Percentiles rank a stretch among this genome's conserved stretches.
These are phyloP conservation scores for Pseudomicrostroma phylloplanum DNA, from an alignment of 1,284 basidiomycete genomes.

Conservation along the genomic window DNA sequence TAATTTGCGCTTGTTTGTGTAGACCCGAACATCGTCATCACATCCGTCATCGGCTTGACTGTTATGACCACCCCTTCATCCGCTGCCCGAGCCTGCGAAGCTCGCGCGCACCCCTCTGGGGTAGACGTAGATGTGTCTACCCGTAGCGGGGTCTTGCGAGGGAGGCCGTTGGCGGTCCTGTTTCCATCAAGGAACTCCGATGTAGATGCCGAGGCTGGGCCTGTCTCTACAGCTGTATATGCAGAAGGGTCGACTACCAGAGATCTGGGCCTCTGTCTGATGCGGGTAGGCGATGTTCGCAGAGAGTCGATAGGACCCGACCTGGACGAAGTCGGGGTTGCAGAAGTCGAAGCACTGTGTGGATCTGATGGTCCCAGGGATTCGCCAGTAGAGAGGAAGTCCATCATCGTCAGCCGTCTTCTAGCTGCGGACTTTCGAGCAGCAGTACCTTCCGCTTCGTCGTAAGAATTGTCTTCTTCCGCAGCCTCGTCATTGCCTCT, in stretches of 20 bases:
- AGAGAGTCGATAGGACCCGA: not conserved
- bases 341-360: not conserved
- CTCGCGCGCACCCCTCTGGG: not conserved
- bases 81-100: not conserved
- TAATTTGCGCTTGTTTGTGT: constrained; percentile 47
- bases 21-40: constrained; percentile 48
- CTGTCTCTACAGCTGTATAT: not conserved
- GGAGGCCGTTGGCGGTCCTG: not conserved
- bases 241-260: not conserved
- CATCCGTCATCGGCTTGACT: constrained; percentile 32
- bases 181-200: not conserved
- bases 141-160: not conserved
- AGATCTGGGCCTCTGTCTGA: not conserved
- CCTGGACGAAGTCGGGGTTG: not conserved
- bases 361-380: not conserved
- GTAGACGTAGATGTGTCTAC: no score
- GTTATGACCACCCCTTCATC: not conserved
- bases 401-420: not conserved
- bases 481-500: not conserved
- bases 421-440: not conserved
- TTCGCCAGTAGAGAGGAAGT: not conserved
- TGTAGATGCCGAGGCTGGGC: not conserved
- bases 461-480: not conserved
- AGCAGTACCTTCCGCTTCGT: not conserved
- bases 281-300: not conserved